Percentiles rank a stretch among this genome's conserved stretches.
Evolutionary conservation across 2,329 filamentous ascomycete species (phyloP).

Genomic region (Phoma sp.): DNA sequence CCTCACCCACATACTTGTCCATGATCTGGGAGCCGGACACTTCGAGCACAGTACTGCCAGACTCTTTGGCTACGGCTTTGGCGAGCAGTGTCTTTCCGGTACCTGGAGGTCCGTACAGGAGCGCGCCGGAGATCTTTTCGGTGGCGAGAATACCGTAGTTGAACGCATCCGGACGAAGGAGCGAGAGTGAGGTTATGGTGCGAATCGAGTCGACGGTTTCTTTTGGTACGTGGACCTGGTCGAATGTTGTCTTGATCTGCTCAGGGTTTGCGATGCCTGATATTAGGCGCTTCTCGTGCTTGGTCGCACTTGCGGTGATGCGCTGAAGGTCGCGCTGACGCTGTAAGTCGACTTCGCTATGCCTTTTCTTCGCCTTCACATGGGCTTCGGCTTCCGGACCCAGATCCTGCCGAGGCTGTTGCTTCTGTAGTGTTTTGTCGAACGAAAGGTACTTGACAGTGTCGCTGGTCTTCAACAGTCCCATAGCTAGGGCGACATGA

Average conservation of each 20-base stretch:
- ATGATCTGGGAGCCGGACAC: conserved; percentile 91
- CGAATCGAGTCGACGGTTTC: conserved; percentile 89
- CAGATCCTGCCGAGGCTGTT: conserved; percentile 11
- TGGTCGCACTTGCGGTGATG: conserved; percentile 56
- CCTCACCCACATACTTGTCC: conserved; percentile 95
- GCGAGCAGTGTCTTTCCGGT: conserved; percentile 72
- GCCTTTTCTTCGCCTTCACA: conserved; percentile 16
- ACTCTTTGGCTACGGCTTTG: conserved; percentile 70
- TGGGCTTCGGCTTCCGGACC: conserved; percentile 15
- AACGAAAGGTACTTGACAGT: conserved; percentile 54
- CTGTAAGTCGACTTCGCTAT: conserved; percentile 27
- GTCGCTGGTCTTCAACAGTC: conserved; percentile 56
- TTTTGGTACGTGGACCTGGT: conserved; percentile 80
- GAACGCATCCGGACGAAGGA: conserved; percentile 92
- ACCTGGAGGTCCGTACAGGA: conserved; percentile 84
- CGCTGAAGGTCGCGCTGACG: conserved; percentile 63
- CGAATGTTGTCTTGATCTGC: conserved; percentile 85
- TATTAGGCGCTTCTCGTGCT: conserved; percentile 83
- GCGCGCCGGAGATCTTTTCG: conserved; percentile 87
- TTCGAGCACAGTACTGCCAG: conserved; percentile 76
- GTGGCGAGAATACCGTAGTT: conserved; percentile 90
- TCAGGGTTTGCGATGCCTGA: conserved; percentile 81
- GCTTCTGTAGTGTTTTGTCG: conserved; percentile 18
- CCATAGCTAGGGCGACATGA: conserved; percentile 52
- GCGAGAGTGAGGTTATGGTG: conserved; percentile 84